Conservation (phyloP, 805 yeast species). For the Wickerhamomyces bisporus region DNA sequence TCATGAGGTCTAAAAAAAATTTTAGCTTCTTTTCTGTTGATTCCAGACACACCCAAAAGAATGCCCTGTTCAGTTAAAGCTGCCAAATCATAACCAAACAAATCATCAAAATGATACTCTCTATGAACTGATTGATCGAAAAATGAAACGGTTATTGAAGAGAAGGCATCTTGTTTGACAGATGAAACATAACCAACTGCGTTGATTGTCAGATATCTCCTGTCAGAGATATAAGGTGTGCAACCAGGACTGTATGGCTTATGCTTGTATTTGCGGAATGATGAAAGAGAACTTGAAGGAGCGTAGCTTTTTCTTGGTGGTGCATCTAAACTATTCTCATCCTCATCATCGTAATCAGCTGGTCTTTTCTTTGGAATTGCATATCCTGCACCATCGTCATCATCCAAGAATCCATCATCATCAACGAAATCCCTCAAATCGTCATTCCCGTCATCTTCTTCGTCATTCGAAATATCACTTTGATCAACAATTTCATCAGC, state of each 20-base stretch:
- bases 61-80: constrained; percentile 64
- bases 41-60: constrained; percentile 49
- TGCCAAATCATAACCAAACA: constrained; percentile 66
- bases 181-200: constrained; percentile 78
- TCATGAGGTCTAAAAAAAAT: constrained; percentile 69
- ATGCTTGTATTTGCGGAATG: constrained; percentile 26
- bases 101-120: constrained; percentile 84
- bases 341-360: constrained; percentile 5
- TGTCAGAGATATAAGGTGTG: constrained; percentile 68
- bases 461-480: constrained; percentile 21
- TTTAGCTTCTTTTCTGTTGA: constrained; percentile 35
- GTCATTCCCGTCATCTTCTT: constrained; percentile 16
- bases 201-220: constrained; percentile 79
- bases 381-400: constrained; percentile 57
- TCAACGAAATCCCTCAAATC: constrained; percentile 32
- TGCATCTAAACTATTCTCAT: background rate
- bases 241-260: constrained; percentile 81
- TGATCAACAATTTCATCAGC: constrained; percentile 25
- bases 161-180: constrained; percentile 52
- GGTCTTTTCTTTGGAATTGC: constrained; percentile 21
- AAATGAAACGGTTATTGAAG: constrained; percentile 80
- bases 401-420: constrained; percentile 54
- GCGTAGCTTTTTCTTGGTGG: background rate
- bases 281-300: constrained; percentile 3
- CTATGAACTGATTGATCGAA: constrained; percentile 71